Evolutionary conservation across 768 basidiomycete genomes (phyloP), one percentile per base, ranked within the genome.

Genomic region (Boletus sensibilis): DNA sequence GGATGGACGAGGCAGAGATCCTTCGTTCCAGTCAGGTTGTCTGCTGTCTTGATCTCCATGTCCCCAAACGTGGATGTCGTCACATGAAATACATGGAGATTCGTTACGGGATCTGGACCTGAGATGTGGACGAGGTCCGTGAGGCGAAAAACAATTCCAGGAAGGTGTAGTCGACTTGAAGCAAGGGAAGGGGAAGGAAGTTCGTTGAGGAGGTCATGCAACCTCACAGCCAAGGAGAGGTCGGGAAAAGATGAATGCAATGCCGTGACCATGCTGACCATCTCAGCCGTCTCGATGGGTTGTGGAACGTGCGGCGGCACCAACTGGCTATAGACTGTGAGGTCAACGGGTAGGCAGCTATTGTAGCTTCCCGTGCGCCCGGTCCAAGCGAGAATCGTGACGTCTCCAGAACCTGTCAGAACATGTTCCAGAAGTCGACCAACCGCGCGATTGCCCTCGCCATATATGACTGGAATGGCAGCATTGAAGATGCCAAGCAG

Each of bases 1-100:
- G 59, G 59, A 39, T 62, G 59, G 14, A 62, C 20, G 18, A 62
- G 55, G 12, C n/a, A 16, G 4, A 62, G 25, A 12, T 16, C 39
- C 4, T 52, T 18, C 51, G 8, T 50, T 13, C 8, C n/a, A 0
- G 29, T 33, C 2, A 61, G 14, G 23, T 57, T 7, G 16, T 33
- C 47, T 13, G 2, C 43, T 7, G 60, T 60, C 46, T 41, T 31
- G 38, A 61, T 60, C 25, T 43, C 47, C 5, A 62, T 13, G 2
- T 51, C 54, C 0, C 54, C 53, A 2, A 62, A 12, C 8, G 14
- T 21, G 14, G 14, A 8, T 2, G 51, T 37, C 9, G 47, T 46
- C 11, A 33, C 48, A 39, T 29, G 42, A 41, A 54, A 61, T 4
- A 48, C 10, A 16, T 1, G 37, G 1, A 20, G 16, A 4, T 20